A percentile compares a stretch with the other conserved stretches of the same genome.
These are phyloP conservation scores for Murraya paniculata DNA, from an alignment of 345 rosid species.

Conservation along the genomic window DNA sequence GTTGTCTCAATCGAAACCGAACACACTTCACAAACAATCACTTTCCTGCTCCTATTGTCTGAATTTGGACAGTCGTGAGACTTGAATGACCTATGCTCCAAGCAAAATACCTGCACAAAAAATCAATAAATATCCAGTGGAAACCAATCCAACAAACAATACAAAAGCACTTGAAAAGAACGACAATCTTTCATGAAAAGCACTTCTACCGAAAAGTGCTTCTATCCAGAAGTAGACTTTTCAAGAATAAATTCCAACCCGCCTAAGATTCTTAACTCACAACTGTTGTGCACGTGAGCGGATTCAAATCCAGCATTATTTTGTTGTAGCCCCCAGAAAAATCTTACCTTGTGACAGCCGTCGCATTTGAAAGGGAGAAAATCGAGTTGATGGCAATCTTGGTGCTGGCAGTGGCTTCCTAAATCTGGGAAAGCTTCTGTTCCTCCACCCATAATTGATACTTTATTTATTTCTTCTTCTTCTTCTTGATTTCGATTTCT, in stretches of 20 bases:
- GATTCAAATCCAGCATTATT: neutral
- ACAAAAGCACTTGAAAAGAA: too few relatives aligned
- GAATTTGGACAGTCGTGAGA: slow-evolving; percentile 70
- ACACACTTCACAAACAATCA: slow-evolving; percentile 66
- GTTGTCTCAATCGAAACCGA: slow-evolving; percentile 64
- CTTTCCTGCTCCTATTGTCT: slow-evolving; percentile 57
- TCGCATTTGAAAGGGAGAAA: slow-evolving; percentile 80
- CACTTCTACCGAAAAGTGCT: neutral
- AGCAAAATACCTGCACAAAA: slow-evolving; percentile 56
- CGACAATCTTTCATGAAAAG: neutral
- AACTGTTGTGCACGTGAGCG: too few relatives aligned
- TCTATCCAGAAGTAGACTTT: neutral
- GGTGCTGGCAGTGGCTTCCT: slow-evolving; percentile 69
- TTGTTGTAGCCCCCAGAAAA: neutral
- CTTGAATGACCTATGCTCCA: slow-evolving; percentile 66
- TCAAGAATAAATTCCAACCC: neutral
- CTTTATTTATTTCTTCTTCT: neutral
- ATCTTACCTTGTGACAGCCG: slow-evolving; percentile 56
- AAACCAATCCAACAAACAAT: neutral
- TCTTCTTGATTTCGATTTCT: neutral
- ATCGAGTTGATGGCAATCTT: slow-evolving; percentile 76
- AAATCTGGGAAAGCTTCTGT: slow-evolving; percentile 88
- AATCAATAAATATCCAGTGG: neutral
- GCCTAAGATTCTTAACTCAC: neutral
- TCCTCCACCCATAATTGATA: slow-evolving; percentile 54